Percentiles rank a stretch among this genome's conserved stretches.
Evolutionary conservation across 345 rosid species (phyloP).

Genomic region (Eucalyptus brandiana): DNA sequence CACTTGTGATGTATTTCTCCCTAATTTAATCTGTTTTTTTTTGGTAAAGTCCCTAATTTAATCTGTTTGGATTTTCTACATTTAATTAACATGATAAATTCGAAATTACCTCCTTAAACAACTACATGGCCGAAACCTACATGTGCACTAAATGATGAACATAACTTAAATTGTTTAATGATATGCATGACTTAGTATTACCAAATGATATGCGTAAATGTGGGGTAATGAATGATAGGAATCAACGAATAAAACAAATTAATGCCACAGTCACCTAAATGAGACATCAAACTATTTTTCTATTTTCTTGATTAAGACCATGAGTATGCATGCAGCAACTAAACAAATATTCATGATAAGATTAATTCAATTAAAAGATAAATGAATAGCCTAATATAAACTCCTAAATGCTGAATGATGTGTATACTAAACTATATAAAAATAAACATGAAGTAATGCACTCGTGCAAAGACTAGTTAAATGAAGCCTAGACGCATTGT

Average conservation of each 20-base stretch:
- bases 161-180: neutral
- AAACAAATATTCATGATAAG: neutral
- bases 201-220: neutral
- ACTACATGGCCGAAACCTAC: neutral
- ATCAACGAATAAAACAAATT: neutral
- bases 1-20: too few species aligned
- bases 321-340: neutral
- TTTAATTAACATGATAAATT: neutral
- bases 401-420: too few species aligned
- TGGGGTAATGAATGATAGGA: neutral
- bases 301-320: neutral
- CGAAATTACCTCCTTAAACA: neutral
- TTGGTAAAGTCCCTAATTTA: too few species aligned
- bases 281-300: neutral
- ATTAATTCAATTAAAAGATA: neutral
- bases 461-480: too few species aligned
- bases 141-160: neutral
- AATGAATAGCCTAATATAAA: neutral
- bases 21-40: too few species aligned
- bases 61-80: neutral
- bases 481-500: too few species aligned
- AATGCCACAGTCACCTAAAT: neutral
- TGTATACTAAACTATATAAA: too few species aligned
- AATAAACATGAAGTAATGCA: too few species aligned
- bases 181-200: neutral